These are phyloP conservation scores for Cyclaneusma minus DNA, from an alignment of 2,329 filamentous ascomycete species.

Conservation along the genomic window DNA sequence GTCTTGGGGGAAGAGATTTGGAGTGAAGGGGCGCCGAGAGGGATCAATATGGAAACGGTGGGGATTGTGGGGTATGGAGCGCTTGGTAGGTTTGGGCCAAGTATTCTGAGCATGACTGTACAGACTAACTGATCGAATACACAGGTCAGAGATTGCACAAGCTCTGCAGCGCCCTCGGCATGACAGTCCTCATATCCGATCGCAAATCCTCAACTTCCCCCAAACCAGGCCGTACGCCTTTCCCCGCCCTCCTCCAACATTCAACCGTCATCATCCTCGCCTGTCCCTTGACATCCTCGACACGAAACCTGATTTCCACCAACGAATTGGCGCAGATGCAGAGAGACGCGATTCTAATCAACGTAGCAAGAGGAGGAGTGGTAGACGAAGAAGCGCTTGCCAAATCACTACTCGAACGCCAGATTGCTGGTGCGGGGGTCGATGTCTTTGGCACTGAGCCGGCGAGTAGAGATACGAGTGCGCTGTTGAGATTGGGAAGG, in stretches of 20 bases:
- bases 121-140: too few species aligned
- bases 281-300: conserved; percentile 10
- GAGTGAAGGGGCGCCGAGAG: conserved; percentile 7
- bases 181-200: conserved; percentile 2
- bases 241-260: conserved; percentile 6
- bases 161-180: conserved; percentile 1
- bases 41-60: conserved; percentile 12
- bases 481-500: conserved; percentile 8
- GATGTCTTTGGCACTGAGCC: conserved; percentile 19
- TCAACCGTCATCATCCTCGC: conserved; percentile 11
- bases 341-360: conserved; percentile 12
- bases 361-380: conserved; percentile 18
- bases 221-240: conserved; percentile 6
- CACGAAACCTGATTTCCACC: conserved; percentile 12
- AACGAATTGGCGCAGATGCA: conserved; percentile 12
- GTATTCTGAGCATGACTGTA: too few species aligned
- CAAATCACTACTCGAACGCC: conserved; percentile 11
- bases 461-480: conserved; percentile 7
- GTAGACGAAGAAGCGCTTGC: conserved; percentile 17
- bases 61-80: conserved; percentile 15
- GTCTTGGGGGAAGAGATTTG: conserved; percentile 7
- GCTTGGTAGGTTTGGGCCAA: conserved; percentile 11
- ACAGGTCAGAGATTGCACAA: conserved; percentile 6
- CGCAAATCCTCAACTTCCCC: background rate
- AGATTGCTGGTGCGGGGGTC: conserved; percentile 15